phyloP scores from a whole-genome alignment of 2,329 filamentous ascomycete genomes.

The Alternaria gaisen region DNA sequence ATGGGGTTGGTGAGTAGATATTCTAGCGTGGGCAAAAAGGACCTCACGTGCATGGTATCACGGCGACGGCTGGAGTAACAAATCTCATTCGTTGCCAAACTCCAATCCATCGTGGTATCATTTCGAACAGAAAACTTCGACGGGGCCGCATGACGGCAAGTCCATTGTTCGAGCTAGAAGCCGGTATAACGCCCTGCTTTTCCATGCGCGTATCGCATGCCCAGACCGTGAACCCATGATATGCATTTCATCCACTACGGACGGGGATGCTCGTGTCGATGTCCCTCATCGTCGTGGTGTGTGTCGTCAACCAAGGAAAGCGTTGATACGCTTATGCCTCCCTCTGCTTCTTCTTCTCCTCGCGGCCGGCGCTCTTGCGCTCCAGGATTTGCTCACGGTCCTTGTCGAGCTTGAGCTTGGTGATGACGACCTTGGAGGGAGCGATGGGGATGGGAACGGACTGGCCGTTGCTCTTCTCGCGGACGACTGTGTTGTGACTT shows the following conservation, averaged over 20 bases:
- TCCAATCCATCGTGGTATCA: slow-evolving; percentile 42
- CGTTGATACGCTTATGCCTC: slow-evolving; percentile 56
- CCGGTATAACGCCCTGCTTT: slow-evolving; percentile 51
- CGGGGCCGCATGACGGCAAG: slow-evolving; percentile 46
- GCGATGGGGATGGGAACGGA: slow-evolving; percentile 93
- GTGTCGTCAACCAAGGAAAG: slow-evolving; percentile 48
- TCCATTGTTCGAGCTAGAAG: slow-evolving; percentile 51
- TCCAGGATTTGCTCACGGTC: slow-evolving; percentile 89
- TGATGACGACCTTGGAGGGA: slow-evolving; percentile 97
- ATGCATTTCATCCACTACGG: slow-evolving; percentile 52
- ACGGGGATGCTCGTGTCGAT: slow-evolving; percentile 46
- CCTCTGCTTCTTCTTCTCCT: slow-evolving; percentile 76
- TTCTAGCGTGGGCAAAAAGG: slow-evolving; percentile 67
- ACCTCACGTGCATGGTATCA: slow-evolving; percentile 30
- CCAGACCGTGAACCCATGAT: slow-evolving; percentile 49
- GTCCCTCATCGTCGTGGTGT: slow-evolving; percentile 49
- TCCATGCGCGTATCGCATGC: slow-evolving; percentile 46
- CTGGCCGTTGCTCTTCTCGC: slow-evolving; percentile 98
- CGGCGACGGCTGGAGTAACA: slow-evolving; percentile 38
- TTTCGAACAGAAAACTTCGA: slow-evolving; percentile 44
- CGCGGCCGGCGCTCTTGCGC: slow-evolving; percentile 82
- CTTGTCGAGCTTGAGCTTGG: slow-evolving; percentile 98
- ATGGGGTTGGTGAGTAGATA: slow-evolving; percentile 85
- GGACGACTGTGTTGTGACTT: slow-evolving; percentile 67
- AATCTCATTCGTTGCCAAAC: slow-evolving; percentile 34